Conservation (phyloP, 495 filamentous ascomycete species). For the Tirmania nivea region DNA sequence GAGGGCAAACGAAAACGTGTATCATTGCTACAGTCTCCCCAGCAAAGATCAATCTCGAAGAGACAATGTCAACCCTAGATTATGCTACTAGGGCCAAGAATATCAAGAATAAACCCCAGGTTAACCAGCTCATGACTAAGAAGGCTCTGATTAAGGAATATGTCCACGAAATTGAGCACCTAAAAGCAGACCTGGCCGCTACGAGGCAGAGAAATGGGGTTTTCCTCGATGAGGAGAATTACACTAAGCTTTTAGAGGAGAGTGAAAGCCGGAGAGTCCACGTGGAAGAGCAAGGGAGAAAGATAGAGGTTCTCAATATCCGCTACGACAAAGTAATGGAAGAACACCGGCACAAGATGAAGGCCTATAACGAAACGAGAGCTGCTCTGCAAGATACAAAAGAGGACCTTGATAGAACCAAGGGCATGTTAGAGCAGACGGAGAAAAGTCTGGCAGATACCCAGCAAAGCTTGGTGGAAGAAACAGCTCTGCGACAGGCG, state of each 20-base stretch:
- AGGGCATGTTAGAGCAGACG: constrained; percentile 62
- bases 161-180: constrained; percentile 76
- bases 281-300: constrained; percentile 74
- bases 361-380: constrained; percentile 63
- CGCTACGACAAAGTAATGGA: constrained; percentile 79
- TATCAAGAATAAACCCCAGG: constrained; percentile 90
- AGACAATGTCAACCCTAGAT: constrained; percentile 92
- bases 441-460: constrained; percentile 60
- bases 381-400: constrained; percentile 65
- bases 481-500: constrained; percentile 55
- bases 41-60: constrained; percentile 81
- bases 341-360: constrained; percentile 66
- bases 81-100: constrained; percentile 97
- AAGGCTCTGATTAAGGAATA: constrained; percentile 78
- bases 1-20: constrained; percentile 88
- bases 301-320: constrained; percentile 77
- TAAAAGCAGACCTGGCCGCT: constrained; percentile 82
- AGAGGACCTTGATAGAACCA: constrained; percentile 49
- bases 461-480: constrained; percentile 52
- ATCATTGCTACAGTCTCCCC: constrained; percentile 95
- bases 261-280: constrained; percentile 84
- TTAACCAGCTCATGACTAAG: constrained; percentile 78
- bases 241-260: constrained; percentile 68
- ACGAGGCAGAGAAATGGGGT: constrained; percentile 88
- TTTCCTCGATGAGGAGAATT: constrained; percentile 64